Conservation (phyloP, 768 basidiomycete genomes). For the Naganishia onofrii region DNA sequence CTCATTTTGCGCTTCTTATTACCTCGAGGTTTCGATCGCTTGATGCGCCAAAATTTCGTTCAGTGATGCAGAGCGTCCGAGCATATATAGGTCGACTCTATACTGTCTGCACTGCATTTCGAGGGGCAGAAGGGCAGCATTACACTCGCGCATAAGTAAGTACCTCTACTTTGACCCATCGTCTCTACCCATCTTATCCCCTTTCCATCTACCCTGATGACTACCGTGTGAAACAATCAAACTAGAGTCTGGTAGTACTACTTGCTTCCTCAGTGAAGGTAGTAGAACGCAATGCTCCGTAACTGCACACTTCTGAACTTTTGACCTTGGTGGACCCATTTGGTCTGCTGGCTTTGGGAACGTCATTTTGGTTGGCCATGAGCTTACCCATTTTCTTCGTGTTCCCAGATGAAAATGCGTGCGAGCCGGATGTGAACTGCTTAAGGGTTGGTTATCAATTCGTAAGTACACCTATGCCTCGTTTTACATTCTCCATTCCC, state of each 20-base stretch:
- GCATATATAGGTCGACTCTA: no score
- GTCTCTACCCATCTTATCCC: not conserved
- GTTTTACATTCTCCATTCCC: not conserved
- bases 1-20: no score
- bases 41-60: no score
- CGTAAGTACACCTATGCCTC: not conserved
- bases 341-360: not conserved
- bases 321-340: constrained; percentile 15
- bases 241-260: constrained; percentile 27
- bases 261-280: constrained; percentile 28
- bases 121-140: not conserved
- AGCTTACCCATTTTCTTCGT: not conserved
- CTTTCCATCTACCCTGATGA: constrained; percentile 18
- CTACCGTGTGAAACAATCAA: constrained; percentile 25
- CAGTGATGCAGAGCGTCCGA: no score
- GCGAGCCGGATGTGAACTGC: not conserved
- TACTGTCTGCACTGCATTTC: no score
- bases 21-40: no score
- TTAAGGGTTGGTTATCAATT: no score
- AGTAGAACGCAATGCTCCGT: constrained; percentile 26
- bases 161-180: not conserved
- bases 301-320: constrained; percentile 26
- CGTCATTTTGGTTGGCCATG: not conserved
- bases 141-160: not conserved
- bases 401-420: not conserved